Conservation (phyloP, 192 early-diverging fungal species). For the Backusella sp. region DNA sequence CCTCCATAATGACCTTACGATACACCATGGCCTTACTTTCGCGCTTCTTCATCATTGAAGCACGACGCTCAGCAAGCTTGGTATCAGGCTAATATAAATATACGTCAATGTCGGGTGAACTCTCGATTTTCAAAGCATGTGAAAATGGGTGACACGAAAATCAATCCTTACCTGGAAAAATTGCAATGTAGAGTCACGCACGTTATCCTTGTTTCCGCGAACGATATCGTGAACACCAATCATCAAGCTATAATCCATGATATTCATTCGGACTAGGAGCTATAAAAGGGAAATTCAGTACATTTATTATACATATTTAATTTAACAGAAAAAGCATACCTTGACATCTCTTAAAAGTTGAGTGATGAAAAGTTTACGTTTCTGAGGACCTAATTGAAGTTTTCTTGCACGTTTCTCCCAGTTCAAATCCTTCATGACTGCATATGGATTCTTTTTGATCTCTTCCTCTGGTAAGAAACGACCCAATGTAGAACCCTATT, state of each 20-base stretch:
- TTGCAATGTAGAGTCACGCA: slow-evolving; percentile 88
- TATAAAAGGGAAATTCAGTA: slow-evolving; percentile 11
- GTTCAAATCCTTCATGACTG: slow-evolving; percentile 96
- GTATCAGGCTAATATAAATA: slow-evolving; percentile 22
- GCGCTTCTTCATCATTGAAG: slow-evolving; percentile 43
- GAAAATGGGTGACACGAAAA: neutral
- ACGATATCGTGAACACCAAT: slow-evolving; percentile 91
- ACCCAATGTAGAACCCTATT: slow-evolving; percentile 86
- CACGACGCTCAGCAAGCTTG: slow-evolving; percentile 41
- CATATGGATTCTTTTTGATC: slow-evolving; percentile 73
- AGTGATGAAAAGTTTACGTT: slow-evolving; percentile 73
- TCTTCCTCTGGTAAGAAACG: slow-evolving; percentile 79
- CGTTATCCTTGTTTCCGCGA: slow-evolving; percentile 85
- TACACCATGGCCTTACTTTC: slow-evolving; percentile 52
- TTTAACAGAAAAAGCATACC: slow-evolving; percentile 36
- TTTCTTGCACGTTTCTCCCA: slow-evolving; percentile 79
- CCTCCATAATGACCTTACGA: slow-evolving; percentile 47
- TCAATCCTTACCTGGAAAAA: slow-evolving; percentile 56
- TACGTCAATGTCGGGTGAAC: neutral
- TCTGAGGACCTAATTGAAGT: slow-evolving; percentile 81
- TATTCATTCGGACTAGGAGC: slow-evolving; percentile 28
- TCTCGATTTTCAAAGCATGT: slow-evolving; percentile 1
- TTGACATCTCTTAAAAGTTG: slow-evolving; percentile 91
- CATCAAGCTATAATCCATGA: slow-evolving; percentile 96
- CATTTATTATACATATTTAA: neutral